Base-by-base conservation (phyloP, 1,139 yeast species). In the Arxiozyma heterogenica region DNA sequence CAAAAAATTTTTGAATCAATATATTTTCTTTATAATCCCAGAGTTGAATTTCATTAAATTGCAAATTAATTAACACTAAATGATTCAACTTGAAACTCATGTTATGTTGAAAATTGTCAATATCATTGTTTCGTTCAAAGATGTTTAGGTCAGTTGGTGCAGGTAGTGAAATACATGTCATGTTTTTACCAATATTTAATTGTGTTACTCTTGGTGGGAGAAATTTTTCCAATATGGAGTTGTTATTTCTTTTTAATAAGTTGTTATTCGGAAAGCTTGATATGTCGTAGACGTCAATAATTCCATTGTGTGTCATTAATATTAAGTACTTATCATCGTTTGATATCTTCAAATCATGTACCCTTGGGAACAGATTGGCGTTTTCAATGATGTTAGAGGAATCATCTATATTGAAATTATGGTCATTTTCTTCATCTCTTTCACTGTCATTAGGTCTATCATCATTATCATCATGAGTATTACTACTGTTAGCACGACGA, bases 31-130 rank as follows among this genome's bases (percentile, higher is more conserved):
- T 69, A 59, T 80, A 72, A 62, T 86, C 85, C 94, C 95, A 89
- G 8, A 89, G 72, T 63, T 87, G 94, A 20, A 90, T 70, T 63
- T 86, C 94, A 61, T 86, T 90, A 0, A 90, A 86, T n/a, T 82
- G 81, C 18, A 84, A 77, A 61, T 82, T 85, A 41, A 88, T 75
- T 44, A 89, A 68, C 5, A 85, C 74, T 51, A 73, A 70, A 41
- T 75, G 59, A 12, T 59, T 51, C 1, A 61, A 44, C 6, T 59
- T 52, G 21, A 53, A 53, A 25, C 54, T 50, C 12, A 39, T 15
- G 5, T 17, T 47, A 9, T 43, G 21, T 30, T 30, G 38, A 30
- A 30, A 12, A 9, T 30, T 12, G 21, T 42, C 41, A 4, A 27
- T 30, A 9, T n/a, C 41, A 30, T 45, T 17, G 20, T 45, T 18